These are phyloP conservation scores for Lichenothelia convexa DNA, from an alignment of 495 filamentous ascomycete genomes.

Conservation along the genomic window DNA sequence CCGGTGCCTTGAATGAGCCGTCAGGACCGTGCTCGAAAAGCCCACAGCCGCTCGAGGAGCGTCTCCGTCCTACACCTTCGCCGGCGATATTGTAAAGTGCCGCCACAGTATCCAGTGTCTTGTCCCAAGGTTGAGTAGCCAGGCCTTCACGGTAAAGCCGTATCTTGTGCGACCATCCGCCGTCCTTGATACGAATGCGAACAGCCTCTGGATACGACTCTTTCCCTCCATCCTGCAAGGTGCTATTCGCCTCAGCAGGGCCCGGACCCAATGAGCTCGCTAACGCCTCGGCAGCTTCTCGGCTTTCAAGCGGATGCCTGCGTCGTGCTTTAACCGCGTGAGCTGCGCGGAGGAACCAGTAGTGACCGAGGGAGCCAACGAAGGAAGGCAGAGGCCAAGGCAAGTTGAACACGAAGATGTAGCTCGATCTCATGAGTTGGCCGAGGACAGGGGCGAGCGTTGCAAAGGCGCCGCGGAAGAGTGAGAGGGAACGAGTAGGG, in stretches of 20 bases:
- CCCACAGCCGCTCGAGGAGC: slow-evolving; percentile 22
- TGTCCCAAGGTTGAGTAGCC: slow-evolving; percentile 23
- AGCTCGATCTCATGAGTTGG: slow-evolving; percentile 28
- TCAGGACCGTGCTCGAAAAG: slow-evolving; percentile 29
- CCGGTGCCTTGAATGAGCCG: slow-evolving; percentile 27
- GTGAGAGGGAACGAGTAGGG: slow-evolving; percentile 23
- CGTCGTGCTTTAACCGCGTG: slow-evolving; percentile 1
- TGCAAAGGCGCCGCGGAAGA: slow-evolving; percentile 23
- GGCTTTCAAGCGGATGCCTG: not conserved
- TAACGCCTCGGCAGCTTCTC: not conserved
- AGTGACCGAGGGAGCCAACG: slow-evolving; percentile 25
- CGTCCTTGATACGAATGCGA: slow-evolving; percentile 2
- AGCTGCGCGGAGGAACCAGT: slow-evolving; percentile 2
- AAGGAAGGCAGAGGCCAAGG: slow-evolving; percentile 22
- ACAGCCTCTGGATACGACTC: not conserved
- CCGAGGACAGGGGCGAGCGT: slow-evolving; percentile 23
- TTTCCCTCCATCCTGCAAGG: slow-evolving; percentile 1
- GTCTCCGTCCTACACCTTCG: slow-evolving; percentile 7
- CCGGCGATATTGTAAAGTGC: slow-evolving; percentile 24
- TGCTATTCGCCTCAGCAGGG: too few relatives aligned
- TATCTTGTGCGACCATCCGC: slow-evolving; percentile 23
- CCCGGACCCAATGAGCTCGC: slow-evolving; percentile 6
- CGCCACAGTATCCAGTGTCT: slow-evolving; percentile 29
- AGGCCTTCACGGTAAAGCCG: slow-evolving; percentile 32
- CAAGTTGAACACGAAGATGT: slow-evolving; percentile 32